Conservation (phyloP, 2,329 filamentous ascomycete species). For the Cladophialophora yegresii region DNA sequence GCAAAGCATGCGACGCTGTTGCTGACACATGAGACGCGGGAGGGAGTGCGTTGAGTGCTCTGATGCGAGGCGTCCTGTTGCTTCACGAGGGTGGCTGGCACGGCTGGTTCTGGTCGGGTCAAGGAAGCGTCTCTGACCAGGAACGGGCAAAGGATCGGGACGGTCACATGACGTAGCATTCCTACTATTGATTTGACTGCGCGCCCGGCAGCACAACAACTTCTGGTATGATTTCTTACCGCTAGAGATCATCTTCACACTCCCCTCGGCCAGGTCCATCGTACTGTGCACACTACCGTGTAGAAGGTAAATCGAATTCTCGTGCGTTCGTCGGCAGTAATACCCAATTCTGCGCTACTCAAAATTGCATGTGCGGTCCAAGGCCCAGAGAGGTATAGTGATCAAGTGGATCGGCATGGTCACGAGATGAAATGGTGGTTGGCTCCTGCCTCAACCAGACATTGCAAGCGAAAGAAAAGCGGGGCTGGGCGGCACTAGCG, state of each 20-base stretch:
- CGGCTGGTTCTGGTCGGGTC: no score
- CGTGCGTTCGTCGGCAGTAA: background rate
- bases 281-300: background rate
- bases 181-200: background rate
- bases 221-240: no score
- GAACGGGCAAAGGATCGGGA: background rate
- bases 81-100: background rate
- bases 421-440: conserved; percentile 25
- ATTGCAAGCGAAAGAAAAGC: conserved; percentile 17
- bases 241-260: background rate
- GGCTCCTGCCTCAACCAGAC: conserved; percentile 13
- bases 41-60: background rate
- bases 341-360: background rate
- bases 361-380: conserved; percentile 5
- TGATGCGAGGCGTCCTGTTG: background rate
- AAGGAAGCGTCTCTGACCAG: background rate
- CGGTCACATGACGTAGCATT: background rate
- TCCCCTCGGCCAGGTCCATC: background rate
- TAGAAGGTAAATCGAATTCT: background rate
- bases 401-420: background rate
- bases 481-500: background rate
- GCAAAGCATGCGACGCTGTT: background rate
- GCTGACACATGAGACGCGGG: background rate
- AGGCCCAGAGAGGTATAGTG: background rate
- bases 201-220: background rate